Evolutionary conservation across 805 yeast genomes (phyloP).

Genomic region (Wickerhamiella azymoides): DNA sequence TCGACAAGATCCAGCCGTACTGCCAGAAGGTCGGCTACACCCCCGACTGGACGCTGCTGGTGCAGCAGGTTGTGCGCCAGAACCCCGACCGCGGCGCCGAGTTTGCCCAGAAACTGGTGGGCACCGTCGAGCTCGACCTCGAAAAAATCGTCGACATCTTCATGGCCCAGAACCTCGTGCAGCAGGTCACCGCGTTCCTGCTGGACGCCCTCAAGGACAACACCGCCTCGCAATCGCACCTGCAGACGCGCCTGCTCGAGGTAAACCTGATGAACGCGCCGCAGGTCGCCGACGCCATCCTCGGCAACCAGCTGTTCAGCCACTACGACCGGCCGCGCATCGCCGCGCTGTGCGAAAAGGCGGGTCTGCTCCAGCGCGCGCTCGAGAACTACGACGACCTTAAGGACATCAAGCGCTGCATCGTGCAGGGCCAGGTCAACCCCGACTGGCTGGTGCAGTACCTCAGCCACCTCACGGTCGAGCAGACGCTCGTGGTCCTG

Average conservation of each 20-base stretch:
- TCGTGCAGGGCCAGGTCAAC: constrained; percentile 66
- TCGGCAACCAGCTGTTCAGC: constrained; percentile 89
- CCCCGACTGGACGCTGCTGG: constrained; percentile 80
- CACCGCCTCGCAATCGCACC: constrained; percentile 85
- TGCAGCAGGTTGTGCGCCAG: constrained; percentile 79
- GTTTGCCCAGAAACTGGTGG: constrained; percentile 78
- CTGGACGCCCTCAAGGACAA: constrained; percentile 91
- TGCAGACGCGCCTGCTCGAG: constrained; percentile 89
- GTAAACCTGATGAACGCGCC: constrained; percentile 92
- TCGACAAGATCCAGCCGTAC: constrained; percentile 88
- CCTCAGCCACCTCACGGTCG: constrained; percentile 89
- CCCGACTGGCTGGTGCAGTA: constrained; percentile 86
- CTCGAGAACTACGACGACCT: constrained; percentile 90
- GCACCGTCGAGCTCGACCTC: constrained; percentile 44
- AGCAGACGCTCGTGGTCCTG: constrained; percentile 78
- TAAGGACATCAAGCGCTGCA: constrained; percentile 88
- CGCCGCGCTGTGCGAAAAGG: constrained; percentile 85
- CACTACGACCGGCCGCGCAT: constrained; percentile 90
- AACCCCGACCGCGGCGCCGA: constrained; percentile 98
- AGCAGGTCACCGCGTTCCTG: constrained; percentile 95
- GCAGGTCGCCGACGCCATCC: constrained; percentile 97
- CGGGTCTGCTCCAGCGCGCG: constrained; percentile 93
- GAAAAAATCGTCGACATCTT: constrained; percentile 87
- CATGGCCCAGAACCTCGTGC: constrained; percentile 84
- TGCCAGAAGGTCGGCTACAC: constrained; percentile 76